Evolutionary conservation across 73 alveolate genomes (phyloP).

Genomic region (Paraurostyla sp.): DNA sequence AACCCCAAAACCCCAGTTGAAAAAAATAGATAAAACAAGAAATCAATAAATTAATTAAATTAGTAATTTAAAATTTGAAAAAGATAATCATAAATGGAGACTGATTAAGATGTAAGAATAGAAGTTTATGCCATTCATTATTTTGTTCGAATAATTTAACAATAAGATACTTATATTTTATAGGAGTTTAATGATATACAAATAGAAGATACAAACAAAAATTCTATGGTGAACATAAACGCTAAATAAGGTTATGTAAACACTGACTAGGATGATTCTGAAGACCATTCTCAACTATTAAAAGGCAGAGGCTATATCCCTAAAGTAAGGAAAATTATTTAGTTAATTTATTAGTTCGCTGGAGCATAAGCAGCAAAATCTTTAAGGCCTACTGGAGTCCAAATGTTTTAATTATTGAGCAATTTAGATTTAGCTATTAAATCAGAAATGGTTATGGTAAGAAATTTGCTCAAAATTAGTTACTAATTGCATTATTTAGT

Average conservation of each 20-base stretch:
- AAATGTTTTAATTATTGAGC: not conserved
- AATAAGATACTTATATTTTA: not conserved
- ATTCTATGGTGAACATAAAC: not conserved
- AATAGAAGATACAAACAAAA: not conserved
- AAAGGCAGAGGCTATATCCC: constrained; percentile 16
- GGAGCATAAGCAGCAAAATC: constrained; percentile 24
- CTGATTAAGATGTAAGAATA: not conserved
- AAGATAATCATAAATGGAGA: constrained; percentile 1
- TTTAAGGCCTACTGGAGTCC: constrained; percentile 34
- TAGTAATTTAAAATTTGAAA: not conserved
- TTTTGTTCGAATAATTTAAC: not conserved
- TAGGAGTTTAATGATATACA: constrained; percentile 13
- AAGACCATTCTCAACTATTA: not conserved
- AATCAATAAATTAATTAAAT: not conserved
- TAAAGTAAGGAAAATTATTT: not conserved
- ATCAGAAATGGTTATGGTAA: constrained; percentile 44
- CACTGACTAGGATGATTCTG: not conserved
- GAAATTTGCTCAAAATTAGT: no score
- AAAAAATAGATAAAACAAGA: not conserved
- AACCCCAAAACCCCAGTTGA: constrained; percentile 20
- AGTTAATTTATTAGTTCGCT: not conserved
- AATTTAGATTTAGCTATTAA: constrained; percentile 42
- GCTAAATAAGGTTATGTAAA: not conserved
- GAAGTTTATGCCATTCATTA: not conserved
- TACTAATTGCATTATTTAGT: no score